A percentile compares a stretch with the other conserved stretches of the same genome.
Conservation (phyloP, 441 rosid species). For the Gossypium schwendimanii region DNA sequence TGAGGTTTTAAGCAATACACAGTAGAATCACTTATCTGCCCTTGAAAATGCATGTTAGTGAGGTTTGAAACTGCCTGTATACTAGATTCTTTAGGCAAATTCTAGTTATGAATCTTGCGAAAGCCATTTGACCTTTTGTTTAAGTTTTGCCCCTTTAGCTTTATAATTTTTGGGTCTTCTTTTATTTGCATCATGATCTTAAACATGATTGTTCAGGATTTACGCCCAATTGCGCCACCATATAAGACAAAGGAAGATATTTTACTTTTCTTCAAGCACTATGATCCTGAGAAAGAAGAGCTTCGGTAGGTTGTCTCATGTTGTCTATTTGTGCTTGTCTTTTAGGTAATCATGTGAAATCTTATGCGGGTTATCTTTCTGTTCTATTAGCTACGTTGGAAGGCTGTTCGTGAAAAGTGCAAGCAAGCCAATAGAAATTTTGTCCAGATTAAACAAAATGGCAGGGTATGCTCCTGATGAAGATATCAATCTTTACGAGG, state of each 20-base stretch:
- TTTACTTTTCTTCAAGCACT: constrained; percentile 44
- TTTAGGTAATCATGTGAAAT: background rate
- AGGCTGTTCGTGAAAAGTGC: constrained; percentile 38
- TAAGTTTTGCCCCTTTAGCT: background rate
- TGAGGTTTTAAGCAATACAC: background rate
- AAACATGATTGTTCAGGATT: constrained; percentile 26
- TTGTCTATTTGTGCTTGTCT: background rate
- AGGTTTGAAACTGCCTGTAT: background rate
- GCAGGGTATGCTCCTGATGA: constrained; percentile 42
- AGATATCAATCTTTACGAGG: constrained; percentile 48
- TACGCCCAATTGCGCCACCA: constrained; percentile 32
- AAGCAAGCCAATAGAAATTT: constrained; percentile 33
- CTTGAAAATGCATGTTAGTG: background rate
- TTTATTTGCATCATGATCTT: constrained; percentile 8
- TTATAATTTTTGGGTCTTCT: background rate
- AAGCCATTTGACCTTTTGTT: background rate
- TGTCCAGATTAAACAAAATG: constrained; percentile 44
- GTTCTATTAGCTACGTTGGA: constrained; percentile 32
- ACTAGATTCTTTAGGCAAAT: background rate
- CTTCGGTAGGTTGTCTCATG: constrained; percentile 24
- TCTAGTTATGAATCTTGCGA: background rate
- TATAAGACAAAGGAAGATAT: constrained; percentile 42
- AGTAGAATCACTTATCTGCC: background rate
- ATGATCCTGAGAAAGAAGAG: constrained; percentile 46
- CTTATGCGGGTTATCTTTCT: constrained; percentile 15